These are phyloP conservation scores for Passalora sequoiae DNA, from an alignment of 2,329 filamentous ascomycete species.

Conservation along the genomic window DNA sequence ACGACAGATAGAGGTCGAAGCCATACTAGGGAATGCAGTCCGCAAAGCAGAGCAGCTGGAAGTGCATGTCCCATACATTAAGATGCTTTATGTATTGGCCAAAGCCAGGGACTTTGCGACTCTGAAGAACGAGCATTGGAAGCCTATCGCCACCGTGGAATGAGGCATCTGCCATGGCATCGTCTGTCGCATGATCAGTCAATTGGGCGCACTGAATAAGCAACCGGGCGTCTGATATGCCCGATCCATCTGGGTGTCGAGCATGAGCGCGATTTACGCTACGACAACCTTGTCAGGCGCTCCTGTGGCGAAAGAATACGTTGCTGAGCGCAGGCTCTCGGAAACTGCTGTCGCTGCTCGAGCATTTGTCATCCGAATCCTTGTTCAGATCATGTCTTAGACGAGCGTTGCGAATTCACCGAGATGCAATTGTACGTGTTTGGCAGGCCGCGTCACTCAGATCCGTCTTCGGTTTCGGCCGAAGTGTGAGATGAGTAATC, in stretches of 20 bases:
- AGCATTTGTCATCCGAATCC: conserved; percentile 8
- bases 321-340: conserved; percentile 5
- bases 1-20: conserved; percentile 47
- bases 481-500: conserved; percentile 11
- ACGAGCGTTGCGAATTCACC: conserved; percentile 3
- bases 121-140: conserved; percentile 15
- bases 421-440: conserved; percentile 13
- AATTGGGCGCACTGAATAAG: too few species aligned
- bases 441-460: conserved; percentile 9
- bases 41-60: conserved; percentile 38
- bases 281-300: background rate
- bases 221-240: too few species aligned
- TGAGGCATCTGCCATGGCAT: conserved; percentile 13
- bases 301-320: conserved; percentile 4
- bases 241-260: too few species aligned
- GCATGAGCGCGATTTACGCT: too few species aligned
- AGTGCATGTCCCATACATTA: conserved; percentile 38
- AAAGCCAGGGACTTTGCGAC: conserved; percentile 31
- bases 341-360: conserved; percentile 10
- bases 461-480: conserved; percentile 2
- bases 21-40: conserved; percentile 45
- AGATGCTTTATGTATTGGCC: conserved; percentile 41
- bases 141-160: conserved; percentile 13
- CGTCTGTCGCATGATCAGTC: conserved; percentile 9
- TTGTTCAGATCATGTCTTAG: background rate